phyloP scores from a whole-genome alignment of 345 rosid genomes.

The Cardiospermum halicacabum region DNA sequence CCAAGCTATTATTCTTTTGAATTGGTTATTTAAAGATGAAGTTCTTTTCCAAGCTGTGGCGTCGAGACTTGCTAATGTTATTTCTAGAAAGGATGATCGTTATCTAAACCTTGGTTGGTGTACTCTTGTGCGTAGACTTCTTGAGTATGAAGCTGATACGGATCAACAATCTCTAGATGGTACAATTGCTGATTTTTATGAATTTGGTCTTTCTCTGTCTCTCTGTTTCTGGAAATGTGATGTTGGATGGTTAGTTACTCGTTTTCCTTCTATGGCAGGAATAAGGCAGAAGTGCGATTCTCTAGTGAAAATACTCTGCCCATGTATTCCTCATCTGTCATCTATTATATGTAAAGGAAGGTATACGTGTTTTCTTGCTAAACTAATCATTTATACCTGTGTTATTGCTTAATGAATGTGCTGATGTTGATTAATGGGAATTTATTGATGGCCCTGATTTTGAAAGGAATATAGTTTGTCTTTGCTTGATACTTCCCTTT shows the following conservation, averaged over 20 bases:
- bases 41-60: conserved; percentile 49
- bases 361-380: conserved; percentile 29
- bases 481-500: not conserved
- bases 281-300: conserved; percentile 50
- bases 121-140: conserved; percentile 53
- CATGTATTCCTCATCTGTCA: conserved; percentile 44
- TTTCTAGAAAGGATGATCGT: conserved; percentile 59
- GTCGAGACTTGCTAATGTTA: conserved; percentile 35
- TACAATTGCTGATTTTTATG: conserved; percentile 17
- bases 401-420: not conserved
- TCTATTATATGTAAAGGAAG: conserved; percentile 52
- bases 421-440: conserved; percentile 3
- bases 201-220: too few species aligned
- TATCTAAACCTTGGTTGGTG: conserved; percentile 82
- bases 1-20: conserved; percentile 51
- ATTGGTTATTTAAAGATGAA: conserved; percentile 74
- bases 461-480: not conserved
- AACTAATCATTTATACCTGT: not conserved
- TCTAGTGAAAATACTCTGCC: conserved; percentile 53
- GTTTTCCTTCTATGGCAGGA: conserved; percentile 33
- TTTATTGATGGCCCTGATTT: not conserved
- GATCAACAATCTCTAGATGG: conserved; percentile 52
- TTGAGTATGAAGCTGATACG: conserved; percentile 43
- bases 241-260: conserved; percentile 12
- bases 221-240: too few species aligned